Conservation (phyloP, 495 filamentous ascomycete species). For the Aspergillus mulundensis region DNA sequence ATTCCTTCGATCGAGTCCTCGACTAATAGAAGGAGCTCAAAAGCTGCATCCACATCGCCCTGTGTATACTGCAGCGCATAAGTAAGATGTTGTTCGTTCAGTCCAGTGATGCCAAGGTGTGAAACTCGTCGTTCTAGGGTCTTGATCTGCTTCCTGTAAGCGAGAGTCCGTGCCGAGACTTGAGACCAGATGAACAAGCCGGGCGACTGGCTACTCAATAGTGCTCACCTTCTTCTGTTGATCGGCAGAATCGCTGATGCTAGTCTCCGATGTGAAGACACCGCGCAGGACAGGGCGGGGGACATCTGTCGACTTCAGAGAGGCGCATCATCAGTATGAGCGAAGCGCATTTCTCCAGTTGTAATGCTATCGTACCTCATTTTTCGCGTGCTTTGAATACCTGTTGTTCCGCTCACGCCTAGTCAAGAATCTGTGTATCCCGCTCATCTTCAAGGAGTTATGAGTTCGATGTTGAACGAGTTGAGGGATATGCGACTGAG, state of each 20-base stretch:
- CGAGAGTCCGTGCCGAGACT: not conserved
- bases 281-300: constrained; percentile 30
- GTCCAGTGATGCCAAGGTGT: constrained; percentile 30
- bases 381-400: constrained; percentile 46
- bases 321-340: constrained; percentile 17
- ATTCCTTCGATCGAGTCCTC: constrained; percentile 79
- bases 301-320: constrained; percentile 21
- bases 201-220: not conserved
- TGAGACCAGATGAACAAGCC: not conserved
- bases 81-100: constrained; percentile 53
- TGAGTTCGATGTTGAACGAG: not conserved
- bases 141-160: constrained; percentile 30
- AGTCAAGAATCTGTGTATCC: constrained; percentile 66
- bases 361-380: constrained; percentile 34
- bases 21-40: constrained; percentile 68
- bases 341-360: not conserved
- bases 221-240: constrained; percentile 37
- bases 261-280: constrained; percentile 31
- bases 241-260: constrained; percentile 21
- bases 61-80: constrained; percentile 66
- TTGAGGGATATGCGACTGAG: not conserved
- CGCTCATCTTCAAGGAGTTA: constrained; percentile 44
- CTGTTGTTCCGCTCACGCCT: constrained; percentile 62
- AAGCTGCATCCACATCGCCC: constrained; percentile 69
- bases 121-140: constrained; percentile 29